Percentiles rank a stretch among this genome's conserved stretches.
Conservation (phyloP, 805 yeast genomes). For the Cephaloascus fragrans region DNA sequence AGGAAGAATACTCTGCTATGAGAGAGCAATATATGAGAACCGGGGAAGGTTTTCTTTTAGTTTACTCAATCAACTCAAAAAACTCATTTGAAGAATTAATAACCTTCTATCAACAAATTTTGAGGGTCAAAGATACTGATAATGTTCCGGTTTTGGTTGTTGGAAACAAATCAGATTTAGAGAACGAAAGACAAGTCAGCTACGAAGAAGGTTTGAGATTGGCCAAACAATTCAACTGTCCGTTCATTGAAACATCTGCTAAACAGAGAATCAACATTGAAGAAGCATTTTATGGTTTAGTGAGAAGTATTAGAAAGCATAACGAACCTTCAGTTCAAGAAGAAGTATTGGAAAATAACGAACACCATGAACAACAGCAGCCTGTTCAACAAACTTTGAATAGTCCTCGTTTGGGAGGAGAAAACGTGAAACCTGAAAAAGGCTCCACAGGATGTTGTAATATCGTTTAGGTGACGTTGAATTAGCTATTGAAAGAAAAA, state of each 20-base stretch:
- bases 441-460: slow-evolving; percentile 11
- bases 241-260: slow-evolving; percentile 88
- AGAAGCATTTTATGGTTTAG: slow-evolving; percentile 66
- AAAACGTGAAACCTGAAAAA: slow-evolving; percentile 1
- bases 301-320: slow-evolving; percentile 39
- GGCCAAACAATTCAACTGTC: slow-evolving; percentile 57
- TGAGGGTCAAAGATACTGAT: slow-evolving; percentile 66
- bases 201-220: slow-evolving; percentile 51
- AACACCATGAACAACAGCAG: background rate
- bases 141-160: slow-evolving; percentile 72
- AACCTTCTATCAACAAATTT: slow-evolving; percentile 69
- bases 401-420: background rate
- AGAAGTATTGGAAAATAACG: slow-evolving; percentile 1
- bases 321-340: slow-evolving; percentile 4
- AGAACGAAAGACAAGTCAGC: slow-evolving; percentile 65
- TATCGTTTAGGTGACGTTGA: no score
- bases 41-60: slow-evolving; percentile 88
- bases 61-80: slow-evolving; percentile 79
- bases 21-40: slow-evolving; percentile 90
- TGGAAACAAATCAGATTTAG: slow-evolving; percentile 73
- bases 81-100: slow-evolving; percentile 78
- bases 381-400: slow-evolving; percentile 5
- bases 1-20: slow-evolving; percentile 87
- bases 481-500: no score
- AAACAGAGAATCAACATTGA: slow-evolving; percentile 87